Percentiles rank a stretch among this genome's conserved stretches.
phyloP scores from a whole-genome alignment of 352 stramenopile species.

The Phytophthora chlamydospora region DNA sequence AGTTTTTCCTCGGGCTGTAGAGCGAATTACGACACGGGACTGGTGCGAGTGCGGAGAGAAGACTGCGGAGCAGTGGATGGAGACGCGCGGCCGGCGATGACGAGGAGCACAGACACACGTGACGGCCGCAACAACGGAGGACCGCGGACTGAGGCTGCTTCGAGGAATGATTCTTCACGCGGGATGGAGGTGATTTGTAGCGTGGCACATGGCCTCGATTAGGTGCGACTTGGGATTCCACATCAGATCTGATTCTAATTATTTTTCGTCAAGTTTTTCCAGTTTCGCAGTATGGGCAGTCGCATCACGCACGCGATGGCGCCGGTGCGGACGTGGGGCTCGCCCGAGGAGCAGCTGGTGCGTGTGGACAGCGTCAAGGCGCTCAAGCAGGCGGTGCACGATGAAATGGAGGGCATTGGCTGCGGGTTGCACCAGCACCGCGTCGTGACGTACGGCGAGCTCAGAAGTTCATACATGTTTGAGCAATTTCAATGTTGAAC shows the following conservation, averaged over 20 bases:
- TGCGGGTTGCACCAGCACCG: slow-evolving; percentile 75
- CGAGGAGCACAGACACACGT: slow-evolving; percentile 13
- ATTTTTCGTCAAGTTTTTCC: background rate
- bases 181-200: no score
- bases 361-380: slow-evolving; percentile 66
- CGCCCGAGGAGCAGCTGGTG: slow-evolving; percentile 25
- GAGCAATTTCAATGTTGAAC: slow-evolving; percentile 10
- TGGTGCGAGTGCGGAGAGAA: slow-evolving; percentile 4
- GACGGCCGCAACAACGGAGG: background rate
- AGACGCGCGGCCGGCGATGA: background rate
- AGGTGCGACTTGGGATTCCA: background rate
- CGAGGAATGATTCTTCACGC: background rate
- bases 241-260: background rate
- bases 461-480: slow-evolving; percentile 28
- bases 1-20: slow-evolving; percentile 15
- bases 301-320: slow-evolving; percentile 16
- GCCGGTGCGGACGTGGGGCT: slow-evolving; percentile 35
- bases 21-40: slow-evolving; percentile 26
- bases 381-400: slow-evolving; percentile 70
- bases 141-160: slow-evolving; percentile 24
- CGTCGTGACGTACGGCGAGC: slow-evolving; percentile 59
- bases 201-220: no score
- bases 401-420: slow-evolving; percentile 79
- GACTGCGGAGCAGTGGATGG: slow-evolving; percentile 8
- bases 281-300: slow-evolving; percentile 19